Evolutionary conservation across 768 basidiomycete species (phyloP), one percentile per base, ranked within the genome.

Genomic region (Sporobolomyces phaffii): DNA sequence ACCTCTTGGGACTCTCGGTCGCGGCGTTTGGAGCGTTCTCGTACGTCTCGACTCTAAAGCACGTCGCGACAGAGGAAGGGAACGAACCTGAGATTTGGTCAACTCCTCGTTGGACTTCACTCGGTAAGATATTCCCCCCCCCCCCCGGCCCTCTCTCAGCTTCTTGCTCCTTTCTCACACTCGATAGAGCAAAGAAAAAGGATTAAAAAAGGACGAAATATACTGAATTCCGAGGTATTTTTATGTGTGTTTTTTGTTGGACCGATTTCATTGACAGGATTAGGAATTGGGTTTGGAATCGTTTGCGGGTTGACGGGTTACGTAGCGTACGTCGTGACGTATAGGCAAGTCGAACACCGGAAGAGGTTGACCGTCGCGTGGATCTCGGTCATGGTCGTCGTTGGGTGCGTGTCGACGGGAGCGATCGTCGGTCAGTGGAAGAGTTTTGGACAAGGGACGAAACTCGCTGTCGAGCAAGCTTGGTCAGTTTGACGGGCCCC

Each of bases 61-160:
- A 1, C 3, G 49, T 36, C 0, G n/a, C 61, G 15, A 62, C 54
- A 3, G 60, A 54, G 7, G 66, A 68, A 41, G 66, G 66, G 13
- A 62, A 53, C 44, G 34, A 51, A 5, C 20, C 17, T 8, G 45
- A 7, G 9, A 29, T 52, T 11, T 68, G 66, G 66, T 3, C 11
- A 3, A 51, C 40, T 8, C 41, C 66, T 8, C 1, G 52, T 29
- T 51, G 50, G 43, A 41, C 10, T 57, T 31, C 26, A 41, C 1
- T 51, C 26, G 31, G 24, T 67, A 2, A 33, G 59, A 53, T 5
- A 18, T 24, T 38, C 38, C 9, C 38, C 43, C 43, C 44, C 40
- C 1, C 43, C 29, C 3, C 26, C 17, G 38, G 38, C 15, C 14
- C 22, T n/a, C n/a, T n/a, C n/a, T n/a, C n/a, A n/a, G n/a, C n/a